Evolutionary conservation across 768 basidiomycete species (phyloP), one percentile per base, ranked within the genome.

Genomic region (Termitomyces sp.): DNA sequence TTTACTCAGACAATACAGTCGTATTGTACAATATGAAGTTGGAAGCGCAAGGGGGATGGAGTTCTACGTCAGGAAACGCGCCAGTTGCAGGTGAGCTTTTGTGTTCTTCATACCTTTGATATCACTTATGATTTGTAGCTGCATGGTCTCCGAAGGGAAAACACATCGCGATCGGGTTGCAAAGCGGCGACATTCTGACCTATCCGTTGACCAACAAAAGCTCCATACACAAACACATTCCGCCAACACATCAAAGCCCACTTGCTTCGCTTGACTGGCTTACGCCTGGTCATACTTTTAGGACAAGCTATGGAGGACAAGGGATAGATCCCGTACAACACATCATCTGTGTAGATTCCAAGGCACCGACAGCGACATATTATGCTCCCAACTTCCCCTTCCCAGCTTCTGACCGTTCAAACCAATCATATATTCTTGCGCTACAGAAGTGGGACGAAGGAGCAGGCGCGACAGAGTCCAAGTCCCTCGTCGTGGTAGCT

Each of bases 121-220:
- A 30, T 5, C 3, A 35, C 55, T 61, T 26, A 47, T 22, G 36
- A 53, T 9, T 24, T n/a, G 53, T 46, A 92, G 91, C 87, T 9
- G 81, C 87, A 13, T 93, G 91, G 90, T 92, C 90, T 3, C 88
- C 90, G 1, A 91, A 90, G 68, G 91, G 90, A 46, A 93, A 90
- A 66, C 90, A 92, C 56, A 75, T 93, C 43, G 89, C 88, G 1
- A 80, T 93, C 47, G 91, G 87, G 24, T 71, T 91, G 16, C 80
- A 80, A 61, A 78, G 76, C 20, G 90, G 90, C 3, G 86, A 87
- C 54, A 85, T 92, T 40, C 67, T 89, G 43, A 84, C 88, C 0
- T 92, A 83, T 66, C 76, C 79, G 40, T 77, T 86, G 24, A 74
- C 74, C 11, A 82, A 83, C 55, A 81, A 81, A 10, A 71, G 79